Conservation (phyloP, 2,329 filamentous ascomycete species). For the Pestalotiopsis sp. region DNA sequence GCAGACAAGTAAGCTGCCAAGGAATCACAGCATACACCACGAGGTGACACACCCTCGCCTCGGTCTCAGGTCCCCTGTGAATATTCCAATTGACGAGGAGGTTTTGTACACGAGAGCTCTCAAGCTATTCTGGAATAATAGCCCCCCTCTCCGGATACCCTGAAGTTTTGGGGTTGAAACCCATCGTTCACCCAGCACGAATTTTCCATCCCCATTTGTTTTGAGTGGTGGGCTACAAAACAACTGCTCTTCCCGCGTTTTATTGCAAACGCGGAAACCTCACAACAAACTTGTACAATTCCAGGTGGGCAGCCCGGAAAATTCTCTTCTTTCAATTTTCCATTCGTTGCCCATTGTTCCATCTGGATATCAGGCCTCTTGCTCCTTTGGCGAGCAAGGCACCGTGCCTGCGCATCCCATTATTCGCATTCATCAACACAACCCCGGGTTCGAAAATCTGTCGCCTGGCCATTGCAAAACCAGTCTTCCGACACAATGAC, state of each 20-base stretch:
- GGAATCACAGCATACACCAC: slow-evolving; percentile 9
- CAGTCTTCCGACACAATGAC: not conserved
- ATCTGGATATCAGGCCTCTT: not conserved
- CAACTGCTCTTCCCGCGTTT: not conserved
- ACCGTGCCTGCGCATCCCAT: not conserved
- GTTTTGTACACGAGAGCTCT: not conserved
- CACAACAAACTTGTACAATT: not conserved
- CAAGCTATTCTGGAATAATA: not conserved
- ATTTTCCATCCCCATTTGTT: not conserved
- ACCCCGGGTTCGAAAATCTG: no score
- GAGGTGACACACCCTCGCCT: slow-evolving; percentile 1
- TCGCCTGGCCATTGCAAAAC: not conserved
- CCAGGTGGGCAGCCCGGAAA: not conserved
- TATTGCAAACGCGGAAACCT: not conserved
- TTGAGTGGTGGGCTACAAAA: not conserved
- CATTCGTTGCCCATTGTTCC: not conserved
- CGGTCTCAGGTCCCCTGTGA: not conserved
- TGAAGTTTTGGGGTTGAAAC: not conserved
- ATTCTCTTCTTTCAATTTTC: not conserved
- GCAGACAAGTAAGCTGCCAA: slow-evolving; percentile 5
- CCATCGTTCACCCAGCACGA: not conserved
- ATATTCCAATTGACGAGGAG: not conserved
- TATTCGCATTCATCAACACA: not conserved
- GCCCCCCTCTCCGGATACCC: not conserved
- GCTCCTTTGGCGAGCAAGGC: not conserved